Percentiles rank a stretch among this genome's conserved stretches.
phyloP scores from a whole-genome alignment of 2,329 filamentous ascomycete genomes.

The Paecilomyces fulvus region DNA sequence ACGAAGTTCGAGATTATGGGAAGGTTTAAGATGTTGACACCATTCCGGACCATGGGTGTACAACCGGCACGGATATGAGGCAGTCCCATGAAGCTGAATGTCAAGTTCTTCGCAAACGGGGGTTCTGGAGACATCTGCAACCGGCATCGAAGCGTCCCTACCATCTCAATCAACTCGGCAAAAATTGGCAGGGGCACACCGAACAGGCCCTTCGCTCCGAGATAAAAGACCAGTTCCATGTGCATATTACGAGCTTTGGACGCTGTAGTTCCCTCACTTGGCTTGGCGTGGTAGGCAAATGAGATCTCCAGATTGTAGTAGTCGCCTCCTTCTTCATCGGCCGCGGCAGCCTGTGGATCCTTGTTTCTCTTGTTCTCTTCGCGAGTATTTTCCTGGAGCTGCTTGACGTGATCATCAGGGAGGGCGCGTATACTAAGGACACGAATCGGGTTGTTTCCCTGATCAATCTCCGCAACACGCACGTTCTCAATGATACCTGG shows the following conservation, averaged over 20 bases:
- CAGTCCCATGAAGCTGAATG: constrained; percentile 88
- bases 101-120: constrained; percentile 84
- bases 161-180: constrained; percentile 82
- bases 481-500: constrained; percentile 90
- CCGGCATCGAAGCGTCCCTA: constrained; percentile 75
- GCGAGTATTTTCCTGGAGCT: constrained; percentile 73
- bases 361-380: constrained; percentile 71
- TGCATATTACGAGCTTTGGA: constrained; percentile 92
- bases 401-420: constrained; percentile 69
- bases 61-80: constrained; percentile 86
- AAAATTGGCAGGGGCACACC: constrained; percentile 81
- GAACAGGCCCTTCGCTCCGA: constrained; percentile 81
- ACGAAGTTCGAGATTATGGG: constrained; percentile 94
- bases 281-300: constrained; percentile 83
- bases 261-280: constrained; percentile 59
- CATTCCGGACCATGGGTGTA: constrained; percentile 83
- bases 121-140: constrained; percentile 82
- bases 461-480: constrained; percentile 87
- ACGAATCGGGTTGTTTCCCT: constrained; percentile 82
- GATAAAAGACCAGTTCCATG: constrained; percentile 90
- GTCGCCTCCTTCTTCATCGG: constrained; percentile 81
- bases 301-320: constrained; percentile 90
- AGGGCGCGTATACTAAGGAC: constrained; percentile 81
- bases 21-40: constrained; percentile 83
- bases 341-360: constrained; percentile 77